A percentile compares a stretch with the other conserved stretches of the same genome.
Conservation (phyloP, 306 rosid species). For the peach (Prunus persica) region Prunus_persica_NCBIv2 NC_034011.1:14379001-14379500, state of each 20-base stretch:
- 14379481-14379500: conserved; percentile 8
- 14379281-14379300: conserved; percentile 4
- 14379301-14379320: conserved; percentile 51
- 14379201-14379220: conserved; percentile 31
- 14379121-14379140: conserved; percentile 40
- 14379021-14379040: no score
- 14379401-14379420: conserved; percentile 57
- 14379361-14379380: background rate
- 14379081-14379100: no score
- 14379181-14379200: conserved; percentile 26
- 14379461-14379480: conserved; percentile 63
- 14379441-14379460: conserved; percentile 52
- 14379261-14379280: conserved; percentile 40
- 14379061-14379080: no score
- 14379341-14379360: conserved; percentile 9
- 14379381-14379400: conserved; percentile 43
- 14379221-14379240: background rate
- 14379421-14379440: conserved; percentile 58
- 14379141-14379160: conserved; percentile 27
- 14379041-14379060: no score
- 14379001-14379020: no score
- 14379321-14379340: conserved; percentile 80
- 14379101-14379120: no score
- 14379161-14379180: conserved; percentile 28
- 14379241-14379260: conserved; percentile 61